Base-by-base conservation (phyloP, 2,329 filamentous ascomycete species). In the Pseudogymnoascus pannorum region DNA sequence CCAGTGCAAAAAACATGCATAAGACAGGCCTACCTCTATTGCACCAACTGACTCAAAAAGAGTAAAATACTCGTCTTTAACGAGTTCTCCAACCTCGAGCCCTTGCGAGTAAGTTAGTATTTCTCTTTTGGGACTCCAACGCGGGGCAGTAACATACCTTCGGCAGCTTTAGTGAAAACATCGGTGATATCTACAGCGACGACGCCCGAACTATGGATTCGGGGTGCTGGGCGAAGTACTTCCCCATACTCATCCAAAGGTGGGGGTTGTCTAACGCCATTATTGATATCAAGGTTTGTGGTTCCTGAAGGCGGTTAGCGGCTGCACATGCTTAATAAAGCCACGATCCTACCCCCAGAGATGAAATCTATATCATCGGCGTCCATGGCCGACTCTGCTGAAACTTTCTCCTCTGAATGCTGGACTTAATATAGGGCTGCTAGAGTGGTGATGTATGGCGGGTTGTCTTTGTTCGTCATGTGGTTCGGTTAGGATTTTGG, bases 41-140 rank as follows among this genome's bases (percentile, higher is more conserved):
- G 90, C 90, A 64, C 91, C 90, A 67, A 99, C 94, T 57, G 92
- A 88, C 76, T 97, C 94, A 68, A 96, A 97, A 4, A 99, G 81
- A 1, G 92, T 96, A 71, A 99, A 97, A 72, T 85, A 86, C 48
- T 89, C 90, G 91, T 97, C 92, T 76, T 97, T 97, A 65, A 97
- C 82, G 2, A 99, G 82, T 68, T 95, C 86, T 31, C 94, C 94
- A 6, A 89, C 85, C 54, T 82, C 76, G 62, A 97, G 78, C 64
- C 85, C 92, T 96, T 64, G 26, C 26, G 4, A 18, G 11, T 33
- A n/a, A 26, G 26, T 54, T 54, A 54, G 26, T 54, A 14, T 54
- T 54, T 33, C 26, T 54, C 9, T 54, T 54, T 3, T n/a, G 22
- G 44, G 26, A 26, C 22, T 51, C 33, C 57, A n/a, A 38, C 33